Evolutionary conservation across 768 basidiomycete genomes (phyloP).

Genomic region (Psilocybe cubensis): DNA sequence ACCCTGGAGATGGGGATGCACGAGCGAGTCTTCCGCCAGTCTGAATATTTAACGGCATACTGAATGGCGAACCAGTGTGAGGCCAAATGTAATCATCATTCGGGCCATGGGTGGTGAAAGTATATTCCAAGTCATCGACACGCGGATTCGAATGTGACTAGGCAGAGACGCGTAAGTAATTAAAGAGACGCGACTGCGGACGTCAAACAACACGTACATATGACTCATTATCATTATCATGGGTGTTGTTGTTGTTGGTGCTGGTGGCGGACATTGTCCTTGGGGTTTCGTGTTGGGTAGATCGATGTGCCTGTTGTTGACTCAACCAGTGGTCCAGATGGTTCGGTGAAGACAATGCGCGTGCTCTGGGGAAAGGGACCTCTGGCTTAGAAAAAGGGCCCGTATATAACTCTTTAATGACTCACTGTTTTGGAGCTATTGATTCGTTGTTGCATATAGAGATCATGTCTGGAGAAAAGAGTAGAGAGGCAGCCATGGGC

Average conservation of each 20-base stretch:
- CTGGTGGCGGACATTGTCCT: constrained; percentile 6
- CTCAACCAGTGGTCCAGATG: constrained; percentile 19
- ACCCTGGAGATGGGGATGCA: constrained; percentile 2
- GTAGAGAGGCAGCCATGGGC: constrained; percentile 21
- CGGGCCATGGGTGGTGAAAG: constrained; percentile 19
- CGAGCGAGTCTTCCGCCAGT: constrained; percentile 1
- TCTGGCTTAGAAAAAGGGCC: constrained; percentile 3
- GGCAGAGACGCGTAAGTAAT: not conserved
- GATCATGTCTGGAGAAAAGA: constrained; percentile 25
- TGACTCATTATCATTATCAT: too few relatives aligned
- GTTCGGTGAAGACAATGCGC: not conserved
- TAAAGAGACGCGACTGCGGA: too few relatives aligned
- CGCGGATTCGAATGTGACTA: constrained; percentile 7
- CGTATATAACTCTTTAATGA: constrained; percentile 18
- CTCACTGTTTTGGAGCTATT: constrained; percentile 26
- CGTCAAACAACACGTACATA: constrained; percentile 6
- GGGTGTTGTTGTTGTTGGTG: constrained; percentile 1
- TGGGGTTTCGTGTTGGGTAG: constrained; percentile 8
- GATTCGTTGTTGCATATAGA: constrained; percentile 21
- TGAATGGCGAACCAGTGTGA: not conserved
- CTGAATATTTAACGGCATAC: constrained; percentile 4
- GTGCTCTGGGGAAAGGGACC: not conserved
- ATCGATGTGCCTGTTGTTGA: constrained; percentile 14
- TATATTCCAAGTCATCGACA: constrained; percentile 18
- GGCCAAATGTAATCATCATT: constrained; percentile 7